phyloP scores from a whole-genome alignment of 805 yeast genomes.

The Yamadazyma sp. region DNA sequence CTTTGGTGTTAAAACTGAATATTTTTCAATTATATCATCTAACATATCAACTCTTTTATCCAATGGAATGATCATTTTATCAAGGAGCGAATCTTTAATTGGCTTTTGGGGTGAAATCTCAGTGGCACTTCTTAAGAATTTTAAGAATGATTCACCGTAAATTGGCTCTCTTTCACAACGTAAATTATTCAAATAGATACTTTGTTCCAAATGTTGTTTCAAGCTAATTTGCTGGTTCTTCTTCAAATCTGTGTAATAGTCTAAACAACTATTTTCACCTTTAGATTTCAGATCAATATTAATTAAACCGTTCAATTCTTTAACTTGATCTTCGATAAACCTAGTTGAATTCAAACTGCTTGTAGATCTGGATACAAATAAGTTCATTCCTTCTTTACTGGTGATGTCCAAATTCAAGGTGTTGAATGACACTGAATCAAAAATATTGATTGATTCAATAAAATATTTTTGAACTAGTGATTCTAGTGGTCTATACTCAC shows the following conservation, averaged over 20 bases:
- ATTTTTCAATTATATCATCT: conserved; percentile 61
- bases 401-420: conserved; percentile 62
- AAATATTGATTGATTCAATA: conserved; percentile 19
- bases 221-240: conserved; percentile 50
- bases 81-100: conserved; percentile 10
- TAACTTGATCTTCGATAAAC: conserved; percentile 43
- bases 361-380: conserved; percentile 46
- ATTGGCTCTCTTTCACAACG: conserved; percentile 67
- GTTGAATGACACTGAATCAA: conserved; percentile 33
- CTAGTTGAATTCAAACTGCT: conserved; percentile 45
- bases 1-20: conserved; percentile 83
- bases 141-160: conserved; percentile 59
- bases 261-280: conserved; percentile 37
- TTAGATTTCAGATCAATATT: conserved; percentile 15
- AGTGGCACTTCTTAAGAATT: conserved; percentile 26
- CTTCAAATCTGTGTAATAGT: conserved; percentile 58
- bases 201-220: conserved; percentile 53
- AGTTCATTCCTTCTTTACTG: conserved; percentile 40
- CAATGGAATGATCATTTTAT: conserved; percentile 22
- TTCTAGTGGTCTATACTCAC: conserved; percentile 44
- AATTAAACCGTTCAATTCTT: conserved; percentile 37
- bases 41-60: conserved; percentile 30
- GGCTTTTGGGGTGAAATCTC: conserved; percentile 5
- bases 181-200: conserved; percentile 59
- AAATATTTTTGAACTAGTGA: conserved; percentile 23